These are phyloP conservation scores for Exophiala xenobiotica DNA, from an alignment of 2,329 filamentous ascomycete genomes.

Conservation along the genomic window DNA sequence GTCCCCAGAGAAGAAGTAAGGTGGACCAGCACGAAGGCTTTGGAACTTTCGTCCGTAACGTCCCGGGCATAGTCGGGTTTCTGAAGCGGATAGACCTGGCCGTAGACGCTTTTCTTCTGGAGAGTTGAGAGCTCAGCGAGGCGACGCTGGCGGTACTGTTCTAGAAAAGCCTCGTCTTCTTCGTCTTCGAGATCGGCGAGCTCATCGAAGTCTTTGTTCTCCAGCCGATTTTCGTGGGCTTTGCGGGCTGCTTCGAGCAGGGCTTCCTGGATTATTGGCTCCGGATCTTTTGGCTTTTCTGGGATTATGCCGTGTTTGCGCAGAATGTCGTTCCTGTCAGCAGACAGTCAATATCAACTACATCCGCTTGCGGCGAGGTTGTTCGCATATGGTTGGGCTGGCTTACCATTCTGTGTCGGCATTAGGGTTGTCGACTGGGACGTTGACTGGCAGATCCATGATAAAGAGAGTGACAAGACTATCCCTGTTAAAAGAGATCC, in stretches of 20 bases:
- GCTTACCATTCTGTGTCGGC: slow-evolving; percentile 94
- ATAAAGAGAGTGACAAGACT: no score
- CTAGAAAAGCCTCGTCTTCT: slow-evolving; percentile 89
- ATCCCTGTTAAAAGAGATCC: no score
- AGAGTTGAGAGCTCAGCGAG: slow-evolving; percentile 77
- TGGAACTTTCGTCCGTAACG: slow-evolving; percentile 84
- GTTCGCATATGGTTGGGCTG: slow-evolving; percentile 12
- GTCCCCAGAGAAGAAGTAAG: slow-evolving; percentile 74
- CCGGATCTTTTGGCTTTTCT: slow-evolving; percentile 95
- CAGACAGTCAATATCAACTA: slow-evolving; percentile 8
- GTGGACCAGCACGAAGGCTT: slow-evolving; percentile 69
- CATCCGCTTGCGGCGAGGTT: neutral
- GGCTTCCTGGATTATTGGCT: slow-evolving; percentile 93
- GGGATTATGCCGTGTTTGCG: slow-evolving; percentile 95
- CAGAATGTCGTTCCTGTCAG: slow-evolving; percentile 76
- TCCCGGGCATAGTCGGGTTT: slow-evolving; percentile 91
- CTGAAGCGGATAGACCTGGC: slow-evolving; percentile 87
- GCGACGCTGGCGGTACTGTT: slow-evolving; percentile 79
- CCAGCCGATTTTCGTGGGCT: slow-evolving; percentile 87
- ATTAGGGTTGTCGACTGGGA: slow-evolving; percentile 91
- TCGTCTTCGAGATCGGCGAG: slow-evolving; percentile 91
- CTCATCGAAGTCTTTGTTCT: slow-evolving; percentile 93
- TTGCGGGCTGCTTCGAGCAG: slow-evolving; percentile 77
- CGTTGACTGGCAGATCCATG: slow-evolving; percentile 63
- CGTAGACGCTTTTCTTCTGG: slow-evolving; percentile 75